Evolutionary conservation across 2,329 filamentous ascomycete species (phyloP).

Genomic region (Hirsutella rhossiliensis): DNA sequence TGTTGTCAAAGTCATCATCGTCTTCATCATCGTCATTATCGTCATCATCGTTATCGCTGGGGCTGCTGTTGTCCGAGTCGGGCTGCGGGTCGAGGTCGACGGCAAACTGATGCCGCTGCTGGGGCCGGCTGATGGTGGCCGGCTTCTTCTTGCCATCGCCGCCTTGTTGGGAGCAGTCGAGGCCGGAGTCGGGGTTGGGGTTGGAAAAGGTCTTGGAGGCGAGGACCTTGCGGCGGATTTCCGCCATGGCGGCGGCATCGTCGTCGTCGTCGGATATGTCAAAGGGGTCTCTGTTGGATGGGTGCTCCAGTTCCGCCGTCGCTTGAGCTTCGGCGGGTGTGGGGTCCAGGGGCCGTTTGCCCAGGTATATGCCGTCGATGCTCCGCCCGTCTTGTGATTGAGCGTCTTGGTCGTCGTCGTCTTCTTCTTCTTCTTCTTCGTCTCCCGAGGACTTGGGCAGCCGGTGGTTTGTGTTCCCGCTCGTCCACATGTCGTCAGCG

Average conservation of each 20-base stretch:
- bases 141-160: conserved; percentile 30
- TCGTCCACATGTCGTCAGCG: conserved; percentile 74
- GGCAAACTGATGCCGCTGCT: conserved; percentile 29
- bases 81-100: conserved; percentile 45
- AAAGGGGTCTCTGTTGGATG: conserved; percentile 49
- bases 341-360: conserved; percentile 31
- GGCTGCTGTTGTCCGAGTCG: conserved; percentile 51
- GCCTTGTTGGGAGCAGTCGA: conserved; percentile 29
- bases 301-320: conserved; percentile 16
- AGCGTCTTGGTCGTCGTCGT: conserved; percentile 31
- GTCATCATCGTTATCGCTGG: conserved; percentile 49
- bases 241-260: conserved; percentile 71
- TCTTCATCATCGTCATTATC: conserved; percentile 44
- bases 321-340: conserved; percentile 4
- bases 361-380: conserved; percentile 48
- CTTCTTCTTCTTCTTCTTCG: conserved; percentile 35
- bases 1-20: conserved; percentile 79
- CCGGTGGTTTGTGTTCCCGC: conserved; percentile 72
- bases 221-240: conserved; percentile 79
- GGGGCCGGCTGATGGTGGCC: conserved; percentile 50
- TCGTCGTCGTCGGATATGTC: conserved; percentile 76
- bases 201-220: conserved; percentile 75
- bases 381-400: conserved; percentile 27
- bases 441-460: conserved; percentile 32
- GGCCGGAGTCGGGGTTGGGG: conserved; percentile 31